Base-by-base conservation (phyloP, 2,329 filamentous ascomycete species). In the Penicillium capsulatum region DNA sequence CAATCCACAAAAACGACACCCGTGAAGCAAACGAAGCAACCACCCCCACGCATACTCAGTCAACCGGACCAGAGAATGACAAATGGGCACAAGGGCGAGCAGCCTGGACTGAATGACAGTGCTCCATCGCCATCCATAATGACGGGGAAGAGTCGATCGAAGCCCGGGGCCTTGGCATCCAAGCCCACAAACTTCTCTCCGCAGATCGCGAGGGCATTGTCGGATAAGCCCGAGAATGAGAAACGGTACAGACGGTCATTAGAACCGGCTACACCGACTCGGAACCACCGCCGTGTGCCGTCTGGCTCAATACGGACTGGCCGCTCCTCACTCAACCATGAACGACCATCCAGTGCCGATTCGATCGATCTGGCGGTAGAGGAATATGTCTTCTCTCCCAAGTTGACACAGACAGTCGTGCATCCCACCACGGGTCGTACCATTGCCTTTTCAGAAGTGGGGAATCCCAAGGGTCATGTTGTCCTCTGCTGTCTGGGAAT, bases 401-500 rank as follows among this genome's bases (percentile, higher is more conserved):
- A 90, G 6, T 68, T 98, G 38, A 94, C 87, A 3, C 90, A 95
- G 57, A 94, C 84, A 65, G 87, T 97, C 36, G 75, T 76, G 15
- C 87, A 96, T 64, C 88, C 89, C 1, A 83, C 86, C 42, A 94
- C 86, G 0, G 89, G 90, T 1, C 81, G 92, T 11, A 75, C 84
- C 3, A 96, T 98, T 51, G 94, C 89, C 1, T 98, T 96, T 59
- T 97, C 91, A 0, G 92, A 98, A 63, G 92, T 98, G 2, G 92
- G 92, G 10, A 90, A 97, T 61, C 82, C 90, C 0, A 80, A 91
- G 30, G 92, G 92, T 1, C 91, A 84, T 51, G 91, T 89, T 2
- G 87, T 98, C 2, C 90, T 98, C 53, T 94, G 92, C 61, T 98
- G 92, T 57, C 89, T 98, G 2, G 92, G 92, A 14, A 98, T 98